These are phyloP conservation scores for grape (Vitis vinifera) DNA, from an alignment of 164 flowering plant species.

Conservation along the genomic window ASM3070453v1 NC_081817.1:1672501-1673000, in stretches of 20 bases:
- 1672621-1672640: background rate
- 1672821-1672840: conserved; percentile 86
- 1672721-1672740: background rate
- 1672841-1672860: conserved; percentile 73
- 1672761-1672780: background rate
- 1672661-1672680: too few species aligned
- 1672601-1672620: background rate
- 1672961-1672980: conserved; percentile 65
- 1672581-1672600: too few species aligned
- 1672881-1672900: conserved; percentile 75
- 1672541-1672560: background rate
- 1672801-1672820: conserved; percentile 72
- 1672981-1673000: conserved; percentile 78
- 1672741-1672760: background rate
- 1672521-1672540: background rate
- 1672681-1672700: too few species aligned
- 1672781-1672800: conserved; percentile 73
- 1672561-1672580: too few species aligned
- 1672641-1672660: too few species aligned
- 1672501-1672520: conserved; percentile 2
- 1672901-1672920: conserved; percentile 82
- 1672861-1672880: conserved; percentile 73
- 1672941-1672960: conserved; percentile 59
- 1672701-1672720: too few species aligned
- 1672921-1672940: conserved; percentile 81